A percentile compares a stretch with the other conserved stretches of the same genome.
phyloP scores from a whole-genome alignment of 805 yeast genomes.

The Candida pseudofarinosa region DNA sequence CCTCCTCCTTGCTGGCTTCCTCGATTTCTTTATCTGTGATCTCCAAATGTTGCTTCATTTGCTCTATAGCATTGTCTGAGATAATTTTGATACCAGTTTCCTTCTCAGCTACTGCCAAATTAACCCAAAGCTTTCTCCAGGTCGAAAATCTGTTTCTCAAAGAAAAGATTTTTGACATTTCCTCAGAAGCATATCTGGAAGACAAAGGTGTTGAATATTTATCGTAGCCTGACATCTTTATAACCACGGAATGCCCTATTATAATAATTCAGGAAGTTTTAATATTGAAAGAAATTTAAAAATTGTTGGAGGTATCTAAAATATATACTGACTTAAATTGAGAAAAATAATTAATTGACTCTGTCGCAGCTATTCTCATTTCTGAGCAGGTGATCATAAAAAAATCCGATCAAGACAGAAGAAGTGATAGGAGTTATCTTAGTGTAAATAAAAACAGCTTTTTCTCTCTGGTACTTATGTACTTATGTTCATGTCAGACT shows the following conservation, averaged over 20 bases:
- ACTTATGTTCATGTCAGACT: no score
- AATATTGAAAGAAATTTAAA: not conserved
- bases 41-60: slow-evolving; percentile 71
- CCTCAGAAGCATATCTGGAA: slow-evolving; percentile 95
- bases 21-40: slow-evolving; percentile 93
- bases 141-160: slow-evolving; percentile 92
- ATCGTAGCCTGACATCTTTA: slow-evolving; percentile 53
- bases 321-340: not conserved
- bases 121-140: slow-evolving; percentile 97
- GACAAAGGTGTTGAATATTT: slow-evolving; percentile 89
- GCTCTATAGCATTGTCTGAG: slow-evolving; percentile 86
- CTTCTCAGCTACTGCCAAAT: slow-evolving; percentile 92
- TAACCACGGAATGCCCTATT: not conserved
- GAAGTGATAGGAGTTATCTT: no score
- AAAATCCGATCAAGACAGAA: no score
- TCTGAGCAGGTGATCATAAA: no score
- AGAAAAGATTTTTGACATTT: slow-evolving; percentile 92
- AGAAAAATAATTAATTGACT: not conserved
- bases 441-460: no score
- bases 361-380: slow-evolving; percentile 1
- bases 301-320: not conserved
- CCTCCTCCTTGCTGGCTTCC: slow-evolving; percentile 88
- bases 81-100: slow-evolving; percentile 82
- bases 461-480: no score
- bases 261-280: not conserved